Evolutionary conservation across 1,284 basidiomycete species (phyloP), one percentile per base, ranked within the genome.

Genomic region (Papiliotrema fonsecae): DNA sequence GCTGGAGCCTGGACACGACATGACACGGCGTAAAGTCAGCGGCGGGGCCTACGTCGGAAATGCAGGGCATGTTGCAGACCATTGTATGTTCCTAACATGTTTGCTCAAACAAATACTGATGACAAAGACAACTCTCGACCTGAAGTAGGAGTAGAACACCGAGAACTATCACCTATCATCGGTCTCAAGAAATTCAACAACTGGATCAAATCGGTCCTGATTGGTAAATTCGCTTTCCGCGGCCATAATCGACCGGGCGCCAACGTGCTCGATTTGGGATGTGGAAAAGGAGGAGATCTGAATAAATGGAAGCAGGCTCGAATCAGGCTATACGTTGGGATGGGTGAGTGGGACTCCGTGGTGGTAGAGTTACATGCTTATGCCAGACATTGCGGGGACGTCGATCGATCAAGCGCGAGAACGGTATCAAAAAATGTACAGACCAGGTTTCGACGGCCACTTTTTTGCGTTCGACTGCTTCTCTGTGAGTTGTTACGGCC

Each of bases 111-210:
- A 9, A 13, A 22, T 30, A 24, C 31, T 27, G 9, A 14, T 45
- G 45, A n/a, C 42, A 34, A 61, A 93, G 88, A 98, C 75, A 98
- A 98, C 70, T 80, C 83, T 37, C 83, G 96, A 10, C 89, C 88
- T 4, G 92, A 99, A 53, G 86, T 94, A 11, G 92, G 90, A 45
- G 81, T 90, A 26, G 78, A 83, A 9, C 83, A 86, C 56, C 85
- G 96, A 31, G 81, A 82, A 56, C 83, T 86, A n/a, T 97, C 92
- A 6, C 90, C 92, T 28, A 99, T 98, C 65, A 90, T 97, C 51
- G 92, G 91, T 21, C 79, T 99, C 49, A 93, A 94, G 73, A 88
- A 83, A 69, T 98, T 97, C 77, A 99, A 99, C 77, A 98, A 99
- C 75, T 99, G 96, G 93, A 85, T 97, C 62, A 97, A 97, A 74